A percentile compares a stretch with the other conserved stretches of the same genome.
Evolutionary conservation across 441 rosid species (phyloP).

Genomic region (Hura crepitans): DNA sequence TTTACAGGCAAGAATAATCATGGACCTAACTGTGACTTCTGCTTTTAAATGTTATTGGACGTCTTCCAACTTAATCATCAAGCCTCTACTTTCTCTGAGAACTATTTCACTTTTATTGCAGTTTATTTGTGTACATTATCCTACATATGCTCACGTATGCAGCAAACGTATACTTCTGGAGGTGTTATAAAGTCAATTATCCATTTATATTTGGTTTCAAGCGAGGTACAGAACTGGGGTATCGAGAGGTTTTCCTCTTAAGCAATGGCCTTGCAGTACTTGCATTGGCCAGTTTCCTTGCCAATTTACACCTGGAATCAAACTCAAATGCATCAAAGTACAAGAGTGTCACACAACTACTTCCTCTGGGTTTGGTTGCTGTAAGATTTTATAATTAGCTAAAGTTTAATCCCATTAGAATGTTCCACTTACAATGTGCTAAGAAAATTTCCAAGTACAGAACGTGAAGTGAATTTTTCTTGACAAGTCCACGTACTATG

Average conservation of each 20-base stretch:
- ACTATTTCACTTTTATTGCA: conserved; percentile 34
- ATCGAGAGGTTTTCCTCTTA: conserved; percentile 59
- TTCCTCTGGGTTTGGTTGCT: conserved; percentile 52
- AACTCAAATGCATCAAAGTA: conserved; percentile 34
- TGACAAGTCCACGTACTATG: too few species aligned
- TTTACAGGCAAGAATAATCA: conserved; percentile 59
- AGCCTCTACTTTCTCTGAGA: conserved; percentile 3
- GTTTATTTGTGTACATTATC: conserved; percentile 55
- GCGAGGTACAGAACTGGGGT: conserved; percentile 61
- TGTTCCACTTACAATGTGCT: neutral
- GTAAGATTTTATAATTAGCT: conserved; percentile 37
- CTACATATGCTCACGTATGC: conserved; percentile 65
- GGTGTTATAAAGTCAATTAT: conserved; percentile 57
- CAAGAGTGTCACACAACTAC: conserved; percentile 44
- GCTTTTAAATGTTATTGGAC: neutral
- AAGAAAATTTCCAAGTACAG: neutral
- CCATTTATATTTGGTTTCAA: conserved; percentile 67
- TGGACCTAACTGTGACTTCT: conserved; percentile 3
- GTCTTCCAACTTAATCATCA: conserved; percentile 1
- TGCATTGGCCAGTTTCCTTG: conserved; percentile 47
- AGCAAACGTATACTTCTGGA: conserved; percentile 63
- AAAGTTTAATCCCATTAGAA: conserved; percentile 5
- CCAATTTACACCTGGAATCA: conserved; percentile 53
- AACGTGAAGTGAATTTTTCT: too few species aligned
- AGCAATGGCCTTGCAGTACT: conserved; percentile 60